Percentiles rank a stretch among this genome's conserved stretches.
These are phyloP conservation scores for Zymoseptoria pseudotritici DNA, from an alignment of 2,329 filamentous ascomycete species.

Conservation along the genomic window DNA sequence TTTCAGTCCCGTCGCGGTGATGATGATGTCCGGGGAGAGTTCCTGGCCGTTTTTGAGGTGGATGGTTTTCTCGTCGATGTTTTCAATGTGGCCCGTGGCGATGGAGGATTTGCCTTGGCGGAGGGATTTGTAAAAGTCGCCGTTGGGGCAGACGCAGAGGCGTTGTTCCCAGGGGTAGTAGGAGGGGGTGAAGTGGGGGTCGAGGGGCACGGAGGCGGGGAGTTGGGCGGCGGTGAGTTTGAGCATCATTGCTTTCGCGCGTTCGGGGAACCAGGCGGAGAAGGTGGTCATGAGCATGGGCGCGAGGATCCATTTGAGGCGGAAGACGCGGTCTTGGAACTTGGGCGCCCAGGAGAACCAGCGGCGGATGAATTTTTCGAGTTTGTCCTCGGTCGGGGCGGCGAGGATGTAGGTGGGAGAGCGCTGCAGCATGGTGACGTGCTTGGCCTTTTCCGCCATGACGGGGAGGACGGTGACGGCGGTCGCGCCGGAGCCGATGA, in stretches of 20 bases:
- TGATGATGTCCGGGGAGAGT: slow-evolving; percentile 53
- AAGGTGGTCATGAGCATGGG: slow-evolving; percentile 30
- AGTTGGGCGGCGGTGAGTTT: slow-evolving; percentile 40
- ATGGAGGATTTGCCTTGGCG: slow-evolving; percentile 45
- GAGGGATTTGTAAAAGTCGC: slow-evolving; percentile 51
- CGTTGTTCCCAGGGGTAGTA: slow-evolving; percentile 61
- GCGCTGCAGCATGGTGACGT: slow-evolving; percentile 74
- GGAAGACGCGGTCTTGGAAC: slow-evolving; percentile 26
- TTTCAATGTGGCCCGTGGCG: slow-evolving; percentile 49
- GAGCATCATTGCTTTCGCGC: slow-evolving; percentile 31
- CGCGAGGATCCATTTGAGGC: slow-evolving; percentile 30
- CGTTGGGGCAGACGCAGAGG: slow-evolving; percentile 60
- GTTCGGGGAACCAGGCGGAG: slow-evolving; percentile 27
- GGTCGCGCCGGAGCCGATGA: slow-evolving; percentile 73
- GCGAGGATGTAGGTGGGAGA: slow-evolving; percentile 56
- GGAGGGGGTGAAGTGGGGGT: slow-evolving; percentile 38
- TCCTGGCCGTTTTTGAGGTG: slow-evolving; percentile 35
- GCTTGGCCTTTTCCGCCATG: slow-evolving; percentile 55
- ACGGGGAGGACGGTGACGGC: slow-evolving; percentile 69
- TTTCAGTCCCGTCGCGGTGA: slow-evolving; percentile 58
- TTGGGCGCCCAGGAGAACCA: slow-evolving; percentile 18
- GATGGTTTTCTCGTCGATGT: slow-evolving; percentile 44
- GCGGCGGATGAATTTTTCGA: slow-evolving; percentile 21
- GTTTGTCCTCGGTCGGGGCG: slow-evolving; percentile 21
- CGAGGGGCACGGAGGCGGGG: slow-evolving; percentile 36